Percentiles rank a stretch among this genome's conserved stretches.
Evolutionary conservation across 805 yeast species (phyloP).

Genomic region (Barnettozyma californica): DNA sequence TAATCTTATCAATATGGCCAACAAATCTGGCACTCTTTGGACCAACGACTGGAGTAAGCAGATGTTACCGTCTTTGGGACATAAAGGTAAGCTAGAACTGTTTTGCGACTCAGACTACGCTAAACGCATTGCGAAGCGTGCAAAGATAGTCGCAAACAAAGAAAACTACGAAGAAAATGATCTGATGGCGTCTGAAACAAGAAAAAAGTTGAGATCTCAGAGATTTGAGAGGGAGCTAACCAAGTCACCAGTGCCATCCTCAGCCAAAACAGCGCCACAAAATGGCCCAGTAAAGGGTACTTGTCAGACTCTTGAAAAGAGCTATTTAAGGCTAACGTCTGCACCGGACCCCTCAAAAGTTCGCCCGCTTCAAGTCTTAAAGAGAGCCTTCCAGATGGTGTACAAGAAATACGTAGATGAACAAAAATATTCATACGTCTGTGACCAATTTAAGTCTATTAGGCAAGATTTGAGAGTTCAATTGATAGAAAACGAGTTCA

Average conservation of each 20-base stretch:
- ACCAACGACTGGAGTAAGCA: slow-evolving; percentile 26
- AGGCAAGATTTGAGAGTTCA: slow-evolving; percentile 94
- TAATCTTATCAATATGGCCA: slow-evolving; percentile 23
- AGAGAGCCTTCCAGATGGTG: slow-evolving; percentile 50
- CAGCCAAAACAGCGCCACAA: slow-evolving; percentile 24
- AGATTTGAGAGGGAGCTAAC: slow-evolving; percentile 28
- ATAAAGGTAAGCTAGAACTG: slow-evolving; percentile 11
- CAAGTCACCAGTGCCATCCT: slow-evolving; percentile 12
- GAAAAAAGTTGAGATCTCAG: slow-evolving; percentile 31
- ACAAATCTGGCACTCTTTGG: slow-evolving; percentile 20
- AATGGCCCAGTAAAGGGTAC: slow-evolving; percentile 52
- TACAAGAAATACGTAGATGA: slow-evolving; percentile 44
- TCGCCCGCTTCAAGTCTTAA: slow-evolving; percentile 62
- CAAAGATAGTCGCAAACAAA: neutral
- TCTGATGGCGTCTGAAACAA: slow-evolving; percentile 21
- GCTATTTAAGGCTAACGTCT: slow-evolving; percentile 79
- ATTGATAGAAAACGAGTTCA: slow-evolving; percentile 70
- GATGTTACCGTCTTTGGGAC: slow-evolving; percentile 20
- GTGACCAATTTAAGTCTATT: slow-evolving; percentile 87
- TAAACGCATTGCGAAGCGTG: slow-evolving; percentile 3
- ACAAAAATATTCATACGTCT: slow-evolving; percentile 66
- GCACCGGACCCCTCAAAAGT: slow-evolving; percentile 85
- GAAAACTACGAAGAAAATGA: slow-evolving; percentile 10
- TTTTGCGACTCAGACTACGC: slow-evolving; percentile 10
- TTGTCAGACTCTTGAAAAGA: slow-evolving; percentile 63